Evolutionary conservation across 2,329 filamentous ascomycete genomes (phyloP), one percentile per base, ranked within the genome.

Genomic region (Teratosphaeriaceae sp.): DNA sequence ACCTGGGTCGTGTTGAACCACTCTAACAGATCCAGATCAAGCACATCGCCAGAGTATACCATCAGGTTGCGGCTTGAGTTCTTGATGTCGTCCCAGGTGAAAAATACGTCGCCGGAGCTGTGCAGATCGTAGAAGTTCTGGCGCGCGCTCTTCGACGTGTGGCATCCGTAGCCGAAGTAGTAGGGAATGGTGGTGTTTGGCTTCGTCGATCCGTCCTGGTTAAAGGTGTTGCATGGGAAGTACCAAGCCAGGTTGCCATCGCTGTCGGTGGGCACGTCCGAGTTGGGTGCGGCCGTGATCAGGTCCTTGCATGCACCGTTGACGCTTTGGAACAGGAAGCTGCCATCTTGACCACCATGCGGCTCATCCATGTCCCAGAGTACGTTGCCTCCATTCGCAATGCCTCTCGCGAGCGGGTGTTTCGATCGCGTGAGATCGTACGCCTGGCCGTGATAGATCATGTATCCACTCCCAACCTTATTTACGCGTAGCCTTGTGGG

Each of bases 261-360:
- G 20, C 65, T 67, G 60, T 94, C 82, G 5, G 84, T 85, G 1
- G 89, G 88, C 7, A 98, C 80, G 55, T 88, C 83, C 1, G 89
- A 94, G 43, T 72, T 72, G 1, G 75, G 61, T 1, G 84, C 78
- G 6, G 74, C 66, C 1, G 79, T 94, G 61, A 98, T 95, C 44
- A 97, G 67, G 8, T 77, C 85, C 69, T 97, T 98, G 76, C 92
- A 98, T 49, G 85, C 85, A 37, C 92, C 94, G 56, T 98, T 98
- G 64, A 98, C 92, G 53, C 97, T 94, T 63, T 98, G 92, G 69
- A 98, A 98, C 59, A 98, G 69, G 63, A 98, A 98, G 60, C 89
- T 97, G 45, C 87, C 90, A 61, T 98, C 94, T 65, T 85, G 78
- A n/a, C 89, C 92, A 43, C 82, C 83, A 55, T 90, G 80, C 59